Conservation (phyloP, 129 eudicot species). For the Pulicaria dysenterica region DNA sequence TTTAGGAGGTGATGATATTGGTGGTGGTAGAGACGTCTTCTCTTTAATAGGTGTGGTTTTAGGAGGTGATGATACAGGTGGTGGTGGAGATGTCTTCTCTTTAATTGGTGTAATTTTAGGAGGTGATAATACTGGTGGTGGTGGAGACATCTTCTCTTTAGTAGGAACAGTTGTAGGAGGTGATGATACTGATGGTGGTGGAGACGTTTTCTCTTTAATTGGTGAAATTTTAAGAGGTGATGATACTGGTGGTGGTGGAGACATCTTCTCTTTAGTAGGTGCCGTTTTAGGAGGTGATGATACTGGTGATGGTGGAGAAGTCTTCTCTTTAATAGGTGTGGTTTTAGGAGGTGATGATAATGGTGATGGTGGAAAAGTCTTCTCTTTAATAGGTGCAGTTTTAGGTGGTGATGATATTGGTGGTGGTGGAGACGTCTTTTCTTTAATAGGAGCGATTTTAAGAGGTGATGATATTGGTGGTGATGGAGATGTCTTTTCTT, state of each 20-base stretch:
- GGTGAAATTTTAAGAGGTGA: conserved; percentile 35
- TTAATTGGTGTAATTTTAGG: not conserved
- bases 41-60: conserved; percentile 12
- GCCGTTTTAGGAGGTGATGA: conserved; percentile 43
- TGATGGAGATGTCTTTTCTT: conserved; percentile 11
- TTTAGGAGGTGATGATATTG: conserved; percentile 49
- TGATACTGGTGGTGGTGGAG: conserved; percentile 20
- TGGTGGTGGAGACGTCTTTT: conserved; percentile 4
- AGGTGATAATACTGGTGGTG: conserved; percentile 36
- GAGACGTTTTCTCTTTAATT: not conserved
- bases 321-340: not conserved
- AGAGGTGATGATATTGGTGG: conserved; percentile 29
- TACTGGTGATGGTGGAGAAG: not conserved
- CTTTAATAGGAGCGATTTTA: not conserved
- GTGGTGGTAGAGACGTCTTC: conserved; percentile 20
- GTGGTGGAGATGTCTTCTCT: conserved; percentile 1
- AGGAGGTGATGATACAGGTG: conserved; percentile 38
- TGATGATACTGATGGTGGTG: conserved; percentile 37
- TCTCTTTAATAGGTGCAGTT: not conserved
- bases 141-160: conserved; percentile 27
- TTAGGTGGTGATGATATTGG: conserved; percentile 21
- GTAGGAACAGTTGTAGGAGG: conserved; percentile 47
- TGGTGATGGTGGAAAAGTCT: not conserved
- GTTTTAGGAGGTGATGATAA: not conserved
- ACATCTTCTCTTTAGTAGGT: not conserved